Conservation (phyloP, 1,139 yeast species). For the Hyphopichia wangnamkhiaoensis region DNA sequence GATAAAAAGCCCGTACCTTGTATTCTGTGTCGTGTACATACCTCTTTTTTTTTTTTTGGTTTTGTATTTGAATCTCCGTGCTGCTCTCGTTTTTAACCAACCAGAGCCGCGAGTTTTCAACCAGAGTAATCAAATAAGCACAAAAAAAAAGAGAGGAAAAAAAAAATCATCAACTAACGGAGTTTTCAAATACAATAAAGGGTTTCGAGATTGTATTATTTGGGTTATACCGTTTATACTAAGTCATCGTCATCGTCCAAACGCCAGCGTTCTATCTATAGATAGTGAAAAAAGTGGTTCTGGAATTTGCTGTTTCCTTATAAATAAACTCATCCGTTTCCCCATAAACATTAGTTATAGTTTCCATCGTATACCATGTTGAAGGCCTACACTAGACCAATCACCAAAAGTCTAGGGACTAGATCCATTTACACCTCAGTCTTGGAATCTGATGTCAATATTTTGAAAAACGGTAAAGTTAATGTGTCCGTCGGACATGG, state of each 20-base stretch:
- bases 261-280: too few relatives aligned
- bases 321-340: too few relatives aligned
- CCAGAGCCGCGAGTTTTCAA: conserved; percentile 7
- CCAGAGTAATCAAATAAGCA: conserved; percentile 5
- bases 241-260: too few relatives aligned
- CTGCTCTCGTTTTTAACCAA: conserved; percentile 6
- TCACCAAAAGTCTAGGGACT: conserved; percentile 19
- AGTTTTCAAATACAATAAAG: too few relatives aligned
- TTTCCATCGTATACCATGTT: conserved; percentile 21
- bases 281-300: too few relatives aligned
- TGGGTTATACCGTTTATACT: too few relatives aligned
- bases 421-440: conserved; percentile 46
- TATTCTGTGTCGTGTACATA: conserved; percentile 1
- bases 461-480: conserved; percentile 76
- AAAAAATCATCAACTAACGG: conserved; percentile 1
- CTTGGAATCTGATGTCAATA: conserved; percentile 62
- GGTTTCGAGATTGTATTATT: too few relatives aligned
- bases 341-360: not conserved
- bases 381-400: conserved; percentile 24
- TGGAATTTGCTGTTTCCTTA: too few relatives aligned
- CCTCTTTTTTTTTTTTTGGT: not conserved
- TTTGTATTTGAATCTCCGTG: too few relatives aligned
- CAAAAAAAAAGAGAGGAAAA: conserved; percentile 1
- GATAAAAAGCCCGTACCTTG: too few relatives aligned
- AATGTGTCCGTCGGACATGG: conserved; percentile 71